Evolutionary conservation across 305 asterid genomes (phyloP).

Genomic region (Coffea humblotiana): DNA sequence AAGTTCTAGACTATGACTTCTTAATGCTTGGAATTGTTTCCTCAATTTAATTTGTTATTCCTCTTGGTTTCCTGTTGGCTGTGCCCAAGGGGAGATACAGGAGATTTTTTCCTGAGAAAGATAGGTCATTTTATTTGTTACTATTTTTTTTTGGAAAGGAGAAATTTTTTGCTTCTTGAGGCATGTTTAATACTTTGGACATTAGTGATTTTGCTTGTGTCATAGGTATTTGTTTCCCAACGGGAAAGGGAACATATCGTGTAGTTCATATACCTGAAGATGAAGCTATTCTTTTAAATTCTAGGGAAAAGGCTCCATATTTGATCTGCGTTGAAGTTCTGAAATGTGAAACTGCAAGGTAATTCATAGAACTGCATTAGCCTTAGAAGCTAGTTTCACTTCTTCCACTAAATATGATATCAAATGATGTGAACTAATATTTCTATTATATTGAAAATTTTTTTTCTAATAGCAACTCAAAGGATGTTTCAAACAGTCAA

Average conservation of each 20-base stretch:
- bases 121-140: too few relatives aligned
- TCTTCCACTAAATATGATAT: not conserved
- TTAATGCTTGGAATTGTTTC: not conserved
- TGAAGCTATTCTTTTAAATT: constrained; percentile 96
- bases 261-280: constrained; percentile 98
- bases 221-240: constrained; percentile 89
- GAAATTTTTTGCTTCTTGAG: not conserved
- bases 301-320: constrained; percentile 99
- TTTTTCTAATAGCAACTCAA: constrained; percentile 43
- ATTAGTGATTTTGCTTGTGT: constrained; percentile 28
- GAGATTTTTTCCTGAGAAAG: not conserved
- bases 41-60: too few relatives aligned
- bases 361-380: constrained; percentile 25
- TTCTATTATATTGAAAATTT: not conserved
- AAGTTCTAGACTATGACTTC: not conserved
- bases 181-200: constrained; percentile 27
- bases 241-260: constrained; percentile 96
- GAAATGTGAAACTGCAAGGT: constrained; percentile 87
- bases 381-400: constrained; percentile 9
- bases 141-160: too few relatives aligned
- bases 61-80: not conserved
- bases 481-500: constrained; percentile 65
- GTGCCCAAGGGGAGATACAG: not conserved
- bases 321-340: constrained; percentile 93
- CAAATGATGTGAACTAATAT: constrained; percentile 18